Conservation (phyloP, 2,329 filamentous ascomycete species). For the Didymella lethalis region DNA sequence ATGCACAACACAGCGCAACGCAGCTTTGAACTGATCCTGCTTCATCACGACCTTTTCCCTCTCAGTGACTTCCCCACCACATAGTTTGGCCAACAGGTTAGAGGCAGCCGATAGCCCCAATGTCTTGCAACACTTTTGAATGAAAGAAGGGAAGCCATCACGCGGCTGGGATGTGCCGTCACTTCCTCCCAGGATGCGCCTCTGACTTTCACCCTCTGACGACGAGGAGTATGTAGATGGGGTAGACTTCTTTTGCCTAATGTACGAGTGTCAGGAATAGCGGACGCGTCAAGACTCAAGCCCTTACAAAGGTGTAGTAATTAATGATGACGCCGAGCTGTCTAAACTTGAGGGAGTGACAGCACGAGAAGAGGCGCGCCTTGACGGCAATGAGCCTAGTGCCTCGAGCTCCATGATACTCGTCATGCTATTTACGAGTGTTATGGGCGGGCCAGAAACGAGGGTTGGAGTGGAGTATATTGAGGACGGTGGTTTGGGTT, state of each 20-base stretch:
- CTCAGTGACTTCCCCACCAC: background rate
- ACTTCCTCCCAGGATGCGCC: too few species aligned
- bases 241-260: too few species aligned
- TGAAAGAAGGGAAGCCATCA: too few species aligned
- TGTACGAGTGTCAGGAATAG: too few species aligned
- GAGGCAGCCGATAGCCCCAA: too few species aligned
- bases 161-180: too few species aligned
- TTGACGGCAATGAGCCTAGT: background rate
- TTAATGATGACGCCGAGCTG: background rate
- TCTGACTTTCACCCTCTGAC: too few species aligned
- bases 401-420: background rate
- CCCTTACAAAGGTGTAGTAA: background rate
- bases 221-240: too few species aligned
- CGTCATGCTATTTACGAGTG: background rate
- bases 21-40: background rate
- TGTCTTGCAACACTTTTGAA: too few species aligned
- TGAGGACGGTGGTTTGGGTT: background rate
- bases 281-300: too few species aligned
- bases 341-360: background rate
- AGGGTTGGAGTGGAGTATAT: background rate
- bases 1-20: background rate
- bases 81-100: too few species aligned
- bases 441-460: background rate
- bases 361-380: background rate
- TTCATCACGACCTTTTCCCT: background rate